Evolutionary conservation across 2,329 filamentous ascomycete species (phyloP).

Genomic region (Volutella citrinella): DNA sequence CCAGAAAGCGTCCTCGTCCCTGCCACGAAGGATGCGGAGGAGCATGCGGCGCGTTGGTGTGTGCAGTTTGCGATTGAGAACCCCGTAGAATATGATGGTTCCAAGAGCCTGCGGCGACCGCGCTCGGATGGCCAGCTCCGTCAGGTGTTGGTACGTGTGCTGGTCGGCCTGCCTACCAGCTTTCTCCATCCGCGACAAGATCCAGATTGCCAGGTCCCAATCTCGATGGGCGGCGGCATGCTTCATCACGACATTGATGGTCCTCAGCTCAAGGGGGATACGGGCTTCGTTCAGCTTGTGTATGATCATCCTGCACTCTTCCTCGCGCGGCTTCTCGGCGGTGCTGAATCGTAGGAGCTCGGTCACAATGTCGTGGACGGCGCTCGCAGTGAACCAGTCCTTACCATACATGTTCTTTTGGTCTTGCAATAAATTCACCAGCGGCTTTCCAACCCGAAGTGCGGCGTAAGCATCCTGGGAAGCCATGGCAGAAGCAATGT

Average conservation of each 20-base stretch:
- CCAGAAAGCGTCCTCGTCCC: constrained; percentile 26
- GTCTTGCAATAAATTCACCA: constrained; percentile 36
- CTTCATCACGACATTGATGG: constrained; percentile 38
- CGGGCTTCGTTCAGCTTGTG: constrained; percentile 21
- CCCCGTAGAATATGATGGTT: constrained; percentile 31
- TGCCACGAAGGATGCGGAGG: constrained; percentile 23
- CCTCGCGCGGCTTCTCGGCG: constrained; percentile 15
- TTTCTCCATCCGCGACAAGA: constrained; percentile 19
- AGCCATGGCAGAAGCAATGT: constrained; percentile 42
- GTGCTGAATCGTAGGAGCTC: constrained; percentile 40
- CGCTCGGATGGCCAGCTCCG: constrained; percentile 32
- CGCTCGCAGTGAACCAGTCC: constrained; percentile 39
- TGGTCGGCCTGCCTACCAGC: constrained; percentile 23
- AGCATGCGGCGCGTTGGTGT: constrained; percentile 21
- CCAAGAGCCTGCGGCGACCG: constrained; percentile 30
- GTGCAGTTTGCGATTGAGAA: constrained; percentile 29
- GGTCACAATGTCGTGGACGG: constrained; percentile 38
- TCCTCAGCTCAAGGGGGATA: constrained; percentile 24
- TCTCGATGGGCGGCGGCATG: constrained; percentile 24
- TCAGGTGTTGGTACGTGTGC: constrained; percentile 36
- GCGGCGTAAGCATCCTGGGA: constrained; percentile 41
- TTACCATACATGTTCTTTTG: constrained; percentile 43
- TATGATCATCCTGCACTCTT: constrained; percentile 28
- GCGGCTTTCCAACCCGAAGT: constrained; percentile 31
- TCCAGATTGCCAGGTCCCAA: constrained; percentile 32